Conservation (phyloP, 129 eudicot genomes). For the Ambrosia trifida region DNA sequence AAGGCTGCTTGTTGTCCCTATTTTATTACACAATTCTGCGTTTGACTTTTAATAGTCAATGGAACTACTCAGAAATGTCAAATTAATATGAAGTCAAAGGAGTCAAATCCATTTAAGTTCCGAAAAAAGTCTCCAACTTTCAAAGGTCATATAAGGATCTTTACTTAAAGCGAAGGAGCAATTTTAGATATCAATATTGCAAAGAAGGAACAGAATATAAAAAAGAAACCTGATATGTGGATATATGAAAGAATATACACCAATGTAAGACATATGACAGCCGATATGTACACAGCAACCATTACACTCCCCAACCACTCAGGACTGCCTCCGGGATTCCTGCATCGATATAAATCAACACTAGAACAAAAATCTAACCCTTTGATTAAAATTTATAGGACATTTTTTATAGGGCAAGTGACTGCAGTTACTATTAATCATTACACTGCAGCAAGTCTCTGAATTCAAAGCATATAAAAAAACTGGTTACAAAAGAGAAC, state of each 20-base stretch:
- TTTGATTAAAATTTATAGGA: background rate
- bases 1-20: background rate
- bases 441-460: conserved; percentile 16
- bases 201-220: background rate
- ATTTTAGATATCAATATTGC: conserved; percentile 14
- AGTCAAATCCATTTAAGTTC: background rate
- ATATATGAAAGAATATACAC: conserved; percentile 87
- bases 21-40: background rate
- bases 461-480: background rate
- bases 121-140: background rate
- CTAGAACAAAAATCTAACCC: background rate
- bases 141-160: conserved; percentile 10
- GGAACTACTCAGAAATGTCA: background rate
- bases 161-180: conserved; percentile 5
- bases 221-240: conserved; percentile 78
- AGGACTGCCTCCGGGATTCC: conserved; percentile 83
- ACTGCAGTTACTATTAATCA: background rate
- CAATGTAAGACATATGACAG: conserved; percentile 72
- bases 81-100: background rate
- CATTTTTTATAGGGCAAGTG: conserved; percentile 1
- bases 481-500: background rate
- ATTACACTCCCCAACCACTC: conserved; percentile 77
- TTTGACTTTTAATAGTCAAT: conserved; percentile 16
- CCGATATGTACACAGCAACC: conserved; percentile 61
- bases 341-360: conserved; percentile 36